Evolutionary conservation across 2,329 filamentous ascomycete species (phyloP).

Genomic region (Fusarium veterinarium): DNA sequence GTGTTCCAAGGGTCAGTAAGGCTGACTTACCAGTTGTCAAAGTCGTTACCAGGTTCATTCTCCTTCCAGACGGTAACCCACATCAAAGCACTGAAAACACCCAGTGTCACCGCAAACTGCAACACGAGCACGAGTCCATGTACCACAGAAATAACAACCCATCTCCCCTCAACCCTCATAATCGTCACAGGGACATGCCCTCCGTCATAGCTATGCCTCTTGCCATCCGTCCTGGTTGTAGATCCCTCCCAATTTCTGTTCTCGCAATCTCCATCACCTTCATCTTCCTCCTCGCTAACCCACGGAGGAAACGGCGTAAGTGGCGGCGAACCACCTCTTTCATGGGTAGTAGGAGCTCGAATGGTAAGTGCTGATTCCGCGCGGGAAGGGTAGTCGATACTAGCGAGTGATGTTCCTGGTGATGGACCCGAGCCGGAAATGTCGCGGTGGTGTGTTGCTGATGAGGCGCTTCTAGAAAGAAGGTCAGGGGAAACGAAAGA

Average conservation of each 20-base stretch:
- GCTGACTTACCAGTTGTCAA: constrained; percentile 42
- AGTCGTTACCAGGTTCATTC: constrained; percentile 33
- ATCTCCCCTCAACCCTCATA: constrained; percentile 17
- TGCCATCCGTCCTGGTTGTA: neutral
- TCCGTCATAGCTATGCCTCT: constrained; percentile 3
- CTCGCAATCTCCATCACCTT: constrained; percentile 31
- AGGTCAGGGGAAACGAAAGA: constrained; percentile 22
- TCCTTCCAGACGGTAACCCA: constrained; percentile 45
- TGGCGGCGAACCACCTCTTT: constrained; percentile 28
- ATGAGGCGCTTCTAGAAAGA: constrained; percentile 8
- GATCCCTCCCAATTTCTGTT: constrained; percentile 19
- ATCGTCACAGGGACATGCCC: constrained; percentile 7
- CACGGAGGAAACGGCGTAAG: constrained; percentile 47
- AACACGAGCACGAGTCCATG: constrained; percentile 45
- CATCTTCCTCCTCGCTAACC: constrained; percentile 32
- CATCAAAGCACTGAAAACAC: constrained; percentile 43
- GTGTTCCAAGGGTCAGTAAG: accelerated
- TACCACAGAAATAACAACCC: constrained; percentile 35
- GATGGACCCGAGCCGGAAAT: constrained; percentile 11
- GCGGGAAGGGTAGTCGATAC: constrained; percentile 27
- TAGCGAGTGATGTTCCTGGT: constrained; percentile 9
- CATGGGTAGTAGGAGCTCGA: constrained; percentile 17
- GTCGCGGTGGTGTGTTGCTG: constrained; percentile 6
- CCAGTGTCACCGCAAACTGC: constrained; percentile 43
- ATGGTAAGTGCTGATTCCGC: constrained; percentile 37